These are phyloP conservation scores for Termitomyces sp. DNA, from an alignment of 768 basidiomycete genomes.

Conservation along the genomic window DNA sequence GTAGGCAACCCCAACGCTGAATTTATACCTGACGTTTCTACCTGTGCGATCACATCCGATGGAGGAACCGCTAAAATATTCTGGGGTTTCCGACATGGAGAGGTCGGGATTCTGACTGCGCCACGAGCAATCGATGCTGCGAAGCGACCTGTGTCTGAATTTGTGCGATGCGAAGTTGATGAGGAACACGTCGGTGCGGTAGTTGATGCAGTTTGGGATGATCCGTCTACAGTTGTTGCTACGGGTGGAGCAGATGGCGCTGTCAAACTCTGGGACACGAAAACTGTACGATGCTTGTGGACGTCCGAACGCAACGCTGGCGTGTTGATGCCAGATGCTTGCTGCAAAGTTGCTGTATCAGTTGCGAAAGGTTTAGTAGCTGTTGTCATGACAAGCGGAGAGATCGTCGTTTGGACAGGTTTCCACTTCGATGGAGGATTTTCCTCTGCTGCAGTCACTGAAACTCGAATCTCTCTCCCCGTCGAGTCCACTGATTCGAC, in stretches of 20 bases:
- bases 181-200: slow-evolving; percentile 69
- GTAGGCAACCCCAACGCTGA: slow-evolving; percentile 76
- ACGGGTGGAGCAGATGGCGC: slow-evolving; percentile 62
- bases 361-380: slow-evolving; percentile 42
- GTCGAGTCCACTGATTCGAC: slow-evolving; percentile 13
- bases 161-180: slow-evolving; percentile 44
- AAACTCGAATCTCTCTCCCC: slow-evolving; percentile 36
- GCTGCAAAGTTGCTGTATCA: slow-evolving; percentile 46
- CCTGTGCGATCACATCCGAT: slow-evolving; percentile 55
- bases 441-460: slow-evolving; percentile 19
- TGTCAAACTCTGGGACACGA: slow-evolving; percentile 73
- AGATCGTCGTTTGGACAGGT: slow-evolving; percentile 53
- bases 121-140: slow-evolving; percentile 55
- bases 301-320: slow-evolving; percentile 40
- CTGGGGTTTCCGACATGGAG: slow-evolving; percentile 75
- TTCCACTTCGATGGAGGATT: slow-evolving; percentile 18
- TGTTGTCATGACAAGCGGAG: slow-evolving; percentile 54
- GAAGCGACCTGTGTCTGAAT: slow-evolving; percentile 40
- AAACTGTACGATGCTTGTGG: slow-evolving; percentile 58
- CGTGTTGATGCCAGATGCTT: slow-evolving; percentile 43
- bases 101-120: slow-evolving; percentile 59
- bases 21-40: slow-evolving; percentile 64
- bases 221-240: slow-evolving; percentile 30
- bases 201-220: slow-evolving; percentile 51
- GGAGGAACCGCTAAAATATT: slow-evolving; percentile 64